Evolutionary conservation across 495 filamentous ascomycete genomes (phyloP), one percentile per base, ranked within the genome.

Genomic region (Penicillium subrubescens): DNA sequence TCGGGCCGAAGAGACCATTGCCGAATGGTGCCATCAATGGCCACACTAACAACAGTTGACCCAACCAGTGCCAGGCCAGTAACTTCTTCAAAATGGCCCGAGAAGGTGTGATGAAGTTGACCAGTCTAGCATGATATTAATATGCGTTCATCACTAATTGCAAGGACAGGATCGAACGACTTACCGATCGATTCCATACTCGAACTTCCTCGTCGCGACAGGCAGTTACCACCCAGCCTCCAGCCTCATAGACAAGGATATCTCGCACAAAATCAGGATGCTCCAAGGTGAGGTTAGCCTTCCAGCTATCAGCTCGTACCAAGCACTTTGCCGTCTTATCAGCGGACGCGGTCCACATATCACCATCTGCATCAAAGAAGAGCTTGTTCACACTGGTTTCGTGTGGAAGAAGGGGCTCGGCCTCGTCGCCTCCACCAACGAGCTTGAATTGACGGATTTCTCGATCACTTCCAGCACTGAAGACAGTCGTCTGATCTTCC

Each of bases 241-340:
- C 87, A 3, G 82, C 85, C 33, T 89, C 86, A 25, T 91, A 85
- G 17, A 91, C 79, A 10, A 89, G 84, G 56, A 98, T 85, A 60
- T 93, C 92, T 54, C 92, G 84, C 17, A 97, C 94, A 70, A 94
- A 97, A 69, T 94, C 95, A 0, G 92, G 92, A 74, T 98, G 94
- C 33, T 80, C 73, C 55, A 97, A 81, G 2, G 79, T 86, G 55
- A 92, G 87, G 61, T 93, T 93, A 8, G 84, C 81, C 58, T 86
- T 83, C 83, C 90, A 95, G 0, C 80, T 82, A 56, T 84, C 84
- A 10, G 82, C 75, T 55, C 92, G 80, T 10, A 87, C 83, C 17
- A 96, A 81, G 69, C 90, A 92, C 69, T 92, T 92, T 2, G 87
- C 87, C 0, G 88, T 92, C 43, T 89, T 93, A 71, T 99, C 95